Conservation (phyloP, 179 eudicot species). For the Silene vulgaris region DNA sequence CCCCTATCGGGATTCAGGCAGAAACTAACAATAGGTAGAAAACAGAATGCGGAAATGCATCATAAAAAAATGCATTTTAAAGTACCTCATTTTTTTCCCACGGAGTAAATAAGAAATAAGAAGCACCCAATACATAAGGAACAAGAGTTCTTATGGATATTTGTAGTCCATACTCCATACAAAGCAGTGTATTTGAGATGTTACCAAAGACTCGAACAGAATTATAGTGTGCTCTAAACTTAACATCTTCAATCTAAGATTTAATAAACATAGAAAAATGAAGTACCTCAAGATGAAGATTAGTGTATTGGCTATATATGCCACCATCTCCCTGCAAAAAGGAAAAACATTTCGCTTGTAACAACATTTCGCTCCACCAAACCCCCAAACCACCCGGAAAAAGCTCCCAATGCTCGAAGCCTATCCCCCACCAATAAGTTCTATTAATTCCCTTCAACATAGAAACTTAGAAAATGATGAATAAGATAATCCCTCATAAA, state of each 20-base stretch:
- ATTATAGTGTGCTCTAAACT: neutral
- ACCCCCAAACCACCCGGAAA: too few species aligned
- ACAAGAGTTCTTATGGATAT: neutral
- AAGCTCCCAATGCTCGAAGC: too few species aligned
- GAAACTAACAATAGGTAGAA: neutral
- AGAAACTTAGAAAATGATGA: neutral
- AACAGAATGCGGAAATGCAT: neutral
- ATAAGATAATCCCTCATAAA: too few species aligned
- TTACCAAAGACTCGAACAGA: neutral
- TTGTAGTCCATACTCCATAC: neutral
- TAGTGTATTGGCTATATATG: slow-evolving; percentile 90
- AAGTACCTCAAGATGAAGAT: slow-evolving; percentile 85
- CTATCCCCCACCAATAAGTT: too few species aligned
- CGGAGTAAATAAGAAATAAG: neutral
- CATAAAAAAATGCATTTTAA: neutral
- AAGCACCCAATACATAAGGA: neutral
- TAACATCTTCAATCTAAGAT: neutral
- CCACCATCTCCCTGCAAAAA: slow-evolving; percentile 85
- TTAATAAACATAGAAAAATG: neutral
- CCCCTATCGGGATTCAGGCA: neutral
- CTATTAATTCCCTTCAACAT: neutral
- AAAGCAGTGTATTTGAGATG: neutral
- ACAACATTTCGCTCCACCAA: too few species aligned
- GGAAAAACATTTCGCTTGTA: neutral
- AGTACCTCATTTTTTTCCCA: neutral